These are phyloP conservation scores for Rhizomucor miehei DNA, from an alignment of 371 early-diverging fungal genomes.

Conservation along the genomic window DNA sequence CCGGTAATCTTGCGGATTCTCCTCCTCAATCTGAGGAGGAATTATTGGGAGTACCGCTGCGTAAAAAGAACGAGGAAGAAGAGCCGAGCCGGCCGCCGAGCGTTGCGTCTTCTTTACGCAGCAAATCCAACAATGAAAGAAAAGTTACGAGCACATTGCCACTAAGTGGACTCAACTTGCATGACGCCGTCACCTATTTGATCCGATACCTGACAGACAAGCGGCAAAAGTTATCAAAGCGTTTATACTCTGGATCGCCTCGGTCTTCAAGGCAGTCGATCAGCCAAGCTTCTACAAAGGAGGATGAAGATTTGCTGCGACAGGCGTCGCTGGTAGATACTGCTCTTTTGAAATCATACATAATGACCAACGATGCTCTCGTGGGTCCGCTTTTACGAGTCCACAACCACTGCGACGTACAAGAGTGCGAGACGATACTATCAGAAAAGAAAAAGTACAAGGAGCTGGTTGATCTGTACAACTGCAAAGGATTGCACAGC, in stretches of 20 bases:
- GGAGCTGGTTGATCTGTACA: conserved; percentile 89
- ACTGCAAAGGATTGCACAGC: conserved; percentile 82
- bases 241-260: conserved; percentile 21
- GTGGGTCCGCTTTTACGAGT: conserved; percentile 87
- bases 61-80: conserved; percentile 16
- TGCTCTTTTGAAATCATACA: conserved; percentile 80
- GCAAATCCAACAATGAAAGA: conserved; percentile 23
- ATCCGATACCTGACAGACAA: conserved; percentile 73
- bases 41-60: conserved; percentile 5
- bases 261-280: conserved; percentile 12
- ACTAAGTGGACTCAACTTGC: conserved; percentile 43
- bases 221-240: conserved; percentile 58
- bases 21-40: conserved; percentile 7
- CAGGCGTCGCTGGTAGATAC: conserved; percentile 87
- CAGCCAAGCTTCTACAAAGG: conserved; percentile 7
- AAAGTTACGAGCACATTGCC: conserved; percentile 24
- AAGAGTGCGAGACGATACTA: conserved; percentile 77
- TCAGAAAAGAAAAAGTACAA: conserved; percentile 73
- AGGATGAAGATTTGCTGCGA: conserved; percentile 42
- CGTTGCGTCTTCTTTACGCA: conserved; percentile 23
- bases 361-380: conserved; percentile 74
- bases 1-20: conserved; percentile 32
- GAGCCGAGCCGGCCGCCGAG: conserved; percentile 25
- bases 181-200: conserved; percentile 62
- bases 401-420: conserved; percentile 82